phyloP scores from a whole-genome alignment of 345 rosid genomes.

The Toxicodendron radicans region DNA sequence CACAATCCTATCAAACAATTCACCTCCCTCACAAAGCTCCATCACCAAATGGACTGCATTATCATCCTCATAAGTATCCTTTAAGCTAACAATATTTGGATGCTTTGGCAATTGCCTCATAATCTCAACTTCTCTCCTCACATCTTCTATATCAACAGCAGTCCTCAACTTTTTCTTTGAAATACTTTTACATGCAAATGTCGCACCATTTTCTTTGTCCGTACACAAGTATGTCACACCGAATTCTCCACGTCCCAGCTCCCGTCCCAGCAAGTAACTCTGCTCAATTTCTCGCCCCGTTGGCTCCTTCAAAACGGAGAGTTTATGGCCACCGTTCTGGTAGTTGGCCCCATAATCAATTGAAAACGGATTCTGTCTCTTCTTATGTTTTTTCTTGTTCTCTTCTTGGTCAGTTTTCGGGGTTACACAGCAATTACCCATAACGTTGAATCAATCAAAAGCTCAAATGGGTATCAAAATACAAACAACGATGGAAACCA shows the following conservation, averaged over 20 bases:
- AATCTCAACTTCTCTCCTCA: conserved; percentile 94
- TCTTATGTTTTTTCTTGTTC: conserved; percentile 41
- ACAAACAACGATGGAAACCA: not conserved
- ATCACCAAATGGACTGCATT: conserved; percentile 88
- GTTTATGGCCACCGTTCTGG: conserved; percentile 46
- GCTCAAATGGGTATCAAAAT: conserved; percentile 17
- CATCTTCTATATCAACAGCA: conserved; percentile 91
- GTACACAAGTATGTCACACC: conserved; percentile 90
- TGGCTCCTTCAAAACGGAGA: conserved; percentile 65
- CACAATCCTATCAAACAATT: conserved; percentile 91
- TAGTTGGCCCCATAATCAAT: conserved; percentile 42
- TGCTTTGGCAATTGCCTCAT: conserved; percentile 90
- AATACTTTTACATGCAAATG: conserved; percentile 84
- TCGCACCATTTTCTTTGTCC: conserved; percentile 50
- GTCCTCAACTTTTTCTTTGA: conserved; percentile 95
- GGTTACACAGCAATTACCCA: conserved; percentile 91
- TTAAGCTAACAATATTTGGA: conserved; percentile 72
- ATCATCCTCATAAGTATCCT: conserved; percentile 87
- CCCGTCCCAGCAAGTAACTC: conserved; percentile 76
- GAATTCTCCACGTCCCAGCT: conserved; percentile 97
- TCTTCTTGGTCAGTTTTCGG: conserved; percentile 38
- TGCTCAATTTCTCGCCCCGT: conserved; percentile 70
- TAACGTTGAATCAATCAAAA: conserved; percentile 23
- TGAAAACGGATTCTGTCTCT: conserved; percentile 75
- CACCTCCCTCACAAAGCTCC: conserved; percentile 98